A percentile compares a stretch with the other conserved stretches of the same genome.
These are phyloP conservation scores for Coleophoma cylindrospora DNA, from an alignment of 2,329 filamentous ascomycete genomes.

Conservation along the genomic window DNA sequence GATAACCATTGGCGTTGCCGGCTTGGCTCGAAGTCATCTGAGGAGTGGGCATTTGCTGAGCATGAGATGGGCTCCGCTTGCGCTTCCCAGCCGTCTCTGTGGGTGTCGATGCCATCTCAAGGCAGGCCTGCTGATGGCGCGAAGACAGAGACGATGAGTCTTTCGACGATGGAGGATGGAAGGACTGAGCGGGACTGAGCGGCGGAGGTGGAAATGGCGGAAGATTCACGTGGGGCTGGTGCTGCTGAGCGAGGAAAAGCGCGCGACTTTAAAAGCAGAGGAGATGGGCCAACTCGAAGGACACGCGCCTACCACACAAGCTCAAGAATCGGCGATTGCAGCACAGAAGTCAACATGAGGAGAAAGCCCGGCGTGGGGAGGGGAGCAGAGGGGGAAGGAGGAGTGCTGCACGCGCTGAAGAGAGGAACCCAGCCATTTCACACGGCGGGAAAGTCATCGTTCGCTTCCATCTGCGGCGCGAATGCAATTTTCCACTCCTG, in stretches of 20 bases:
- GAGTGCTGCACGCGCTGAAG: background rate
- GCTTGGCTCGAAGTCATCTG: conserved; percentile 16
- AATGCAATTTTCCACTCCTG: background rate
- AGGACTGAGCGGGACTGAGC: background rate
- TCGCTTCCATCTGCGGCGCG: background rate
- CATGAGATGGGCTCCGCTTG: conserved; percentile 25
- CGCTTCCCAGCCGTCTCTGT: conserved; percentile 12
- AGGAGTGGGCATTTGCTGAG: conserved; percentile 33
- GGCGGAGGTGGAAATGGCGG: background rate
- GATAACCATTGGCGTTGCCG: conserved; percentile 23
- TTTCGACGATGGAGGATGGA: background rate
- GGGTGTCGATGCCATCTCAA: conserved; percentile 8
- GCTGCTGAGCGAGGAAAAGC: background rate
- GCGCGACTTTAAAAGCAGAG: background rate
- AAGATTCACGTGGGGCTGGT: background rate
- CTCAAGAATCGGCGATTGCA: too few species aligned
- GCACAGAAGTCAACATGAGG: too few species aligned
- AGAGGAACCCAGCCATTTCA: too few species aligned
- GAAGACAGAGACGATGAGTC: background rate
- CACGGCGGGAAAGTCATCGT: too few species aligned
- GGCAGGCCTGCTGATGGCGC: background rate
- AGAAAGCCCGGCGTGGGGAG: background rate
- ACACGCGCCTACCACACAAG: too few species aligned
- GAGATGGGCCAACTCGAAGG: too few species aligned
- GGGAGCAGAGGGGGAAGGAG: background rate